Conservation (phyloP, 73 alveolate species). For the Tetrahymena malaccensis region DNA sequence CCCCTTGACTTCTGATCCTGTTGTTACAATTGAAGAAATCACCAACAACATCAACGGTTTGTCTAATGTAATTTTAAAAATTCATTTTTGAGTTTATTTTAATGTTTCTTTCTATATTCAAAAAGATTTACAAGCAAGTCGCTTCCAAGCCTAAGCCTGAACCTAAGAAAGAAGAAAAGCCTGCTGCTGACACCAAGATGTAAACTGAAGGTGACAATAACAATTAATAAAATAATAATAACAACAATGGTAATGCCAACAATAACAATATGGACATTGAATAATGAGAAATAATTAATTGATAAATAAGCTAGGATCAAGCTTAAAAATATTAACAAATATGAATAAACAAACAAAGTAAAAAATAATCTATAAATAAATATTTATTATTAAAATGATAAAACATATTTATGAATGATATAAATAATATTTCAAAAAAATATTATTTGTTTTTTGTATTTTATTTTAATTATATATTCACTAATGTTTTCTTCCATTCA, state of each 20-base stretch:
- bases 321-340: neutral
- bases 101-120: neutral
- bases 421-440: neutral
- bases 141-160: slow-evolving; percentile 33
- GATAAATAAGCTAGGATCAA: neutral
- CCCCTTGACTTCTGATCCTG: neutral
- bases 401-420: neutral
- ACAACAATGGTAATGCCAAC: neutral
- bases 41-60: neutral
- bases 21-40: neutral
- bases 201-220: neutral
- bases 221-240: neutral
- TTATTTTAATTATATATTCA: neutral
- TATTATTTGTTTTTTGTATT: neutral
- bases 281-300: neutral
- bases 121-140: neutral
- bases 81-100: neutral
- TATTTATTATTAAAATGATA: neutral
- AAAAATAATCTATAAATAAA: neutral
- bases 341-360: neutral
- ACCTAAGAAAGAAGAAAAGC: slow-evolving; percentile 16
- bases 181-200: neutral
- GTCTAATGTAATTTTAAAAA: neutral
- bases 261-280: neutral
- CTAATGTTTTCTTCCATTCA: neutral